Conservation (phyloP, 2,329 filamentous ascomycete species). For the Exophiala sp. region DNA sequence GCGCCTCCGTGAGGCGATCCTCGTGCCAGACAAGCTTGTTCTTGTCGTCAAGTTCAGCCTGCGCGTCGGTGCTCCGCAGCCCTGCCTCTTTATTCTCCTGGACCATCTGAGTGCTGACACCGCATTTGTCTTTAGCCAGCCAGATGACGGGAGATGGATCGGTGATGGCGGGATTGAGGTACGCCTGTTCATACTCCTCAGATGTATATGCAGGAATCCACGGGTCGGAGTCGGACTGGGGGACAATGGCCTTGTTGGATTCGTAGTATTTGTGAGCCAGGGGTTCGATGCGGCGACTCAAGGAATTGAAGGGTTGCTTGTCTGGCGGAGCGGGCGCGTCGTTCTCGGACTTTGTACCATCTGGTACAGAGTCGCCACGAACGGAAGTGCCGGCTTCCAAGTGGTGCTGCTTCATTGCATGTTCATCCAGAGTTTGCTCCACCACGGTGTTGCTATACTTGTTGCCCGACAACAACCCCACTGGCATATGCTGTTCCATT, state of each 20-base stretch:
- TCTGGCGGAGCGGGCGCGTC: slow-evolving; percentile 19
- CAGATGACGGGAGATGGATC: slow-evolving; percentile 62
- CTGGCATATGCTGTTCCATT: slow-evolving; percentile 61
- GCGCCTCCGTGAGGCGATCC: slow-evolving; percentile 35
- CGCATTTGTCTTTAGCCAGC: slow-evolving; percentile 70
- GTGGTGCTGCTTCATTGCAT: slow-evolving; percentile 18
- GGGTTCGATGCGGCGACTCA: slow-evolving; percentile 19
- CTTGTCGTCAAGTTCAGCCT: slow-evolving; percentile 63
- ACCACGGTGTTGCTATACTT: slow-evolving; percentile 19
- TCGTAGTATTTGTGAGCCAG: slow-evolving; percentile 22
- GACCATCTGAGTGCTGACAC: slow-evolving; percentile 70
- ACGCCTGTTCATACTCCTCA: slow-evolving; percentile 60
- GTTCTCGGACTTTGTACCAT: slow-evolving; percentile 28
- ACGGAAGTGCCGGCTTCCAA: slow-evolving; percentile 13
- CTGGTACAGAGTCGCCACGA: slow-evolving; percentile 23
- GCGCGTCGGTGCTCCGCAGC: slow-evolving; percentile 73
- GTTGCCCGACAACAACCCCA: slow-evolving; percentile 45
- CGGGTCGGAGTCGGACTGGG: slow-evolving; percentile 43
- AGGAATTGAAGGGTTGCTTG: slow-evolving; percentile 26
- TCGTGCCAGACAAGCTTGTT: slow-evolving; percentile 59
- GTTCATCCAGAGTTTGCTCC: slow-evolving; percentile 19
- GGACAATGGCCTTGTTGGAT: slow-evolving; percentile 54
- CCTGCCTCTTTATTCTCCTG: slow-evolving; percentile 59
- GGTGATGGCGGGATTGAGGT: slow-evolving; percentile 64
- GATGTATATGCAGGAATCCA: slow-evolving; percentile 66